Conservation (phyloP, 2,329 filamentous ascomycete species). For the Epichloe amarillans region DNA sequence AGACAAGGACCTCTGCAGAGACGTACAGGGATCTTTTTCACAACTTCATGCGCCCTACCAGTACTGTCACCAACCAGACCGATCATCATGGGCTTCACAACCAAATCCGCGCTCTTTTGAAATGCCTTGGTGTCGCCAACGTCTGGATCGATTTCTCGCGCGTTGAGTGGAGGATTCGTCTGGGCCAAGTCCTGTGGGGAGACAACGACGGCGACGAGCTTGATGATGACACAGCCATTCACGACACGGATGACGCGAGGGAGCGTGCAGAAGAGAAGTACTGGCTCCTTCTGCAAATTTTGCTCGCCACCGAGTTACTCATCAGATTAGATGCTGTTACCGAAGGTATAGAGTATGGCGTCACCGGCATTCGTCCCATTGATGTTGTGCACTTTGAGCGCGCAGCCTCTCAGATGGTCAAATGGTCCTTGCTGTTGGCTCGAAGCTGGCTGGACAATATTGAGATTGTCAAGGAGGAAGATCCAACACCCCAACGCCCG, state of each 20-base stretch:
- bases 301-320: conserved; percentile 52
- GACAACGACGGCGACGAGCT: conserved; percentile 35
- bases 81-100: conserved; percentile 52
- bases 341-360: conserved; percentile 42
- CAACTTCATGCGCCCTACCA: conserved; percentile 44
- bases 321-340: conserved; percentile 51
- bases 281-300: conserved; percentile 53
- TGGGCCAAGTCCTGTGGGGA: conserved; percentile 61
- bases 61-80: conserved; percentile 39
- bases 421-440: conserved; percentile 53
- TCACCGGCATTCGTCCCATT: conserved; percentile 36
- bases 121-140: conserved; percentile 49
- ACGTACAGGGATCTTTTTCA: conserved; percentile 51
- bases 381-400: conserved; percentile 49
- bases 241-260: conserved; percentile 32
- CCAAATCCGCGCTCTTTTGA: conserved; percentile 56
- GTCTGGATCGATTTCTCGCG: conserved; percentile 65
- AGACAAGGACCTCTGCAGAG: conserved; percentile 38
- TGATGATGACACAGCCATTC: conserved; percentile 38
- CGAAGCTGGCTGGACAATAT: conserved; percentile 58
- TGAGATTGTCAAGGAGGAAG: conserved; percentile 35
- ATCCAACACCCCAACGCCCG: conserved; percentile 7
- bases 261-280: conserved; percentile 50
- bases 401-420: conserved; percentile 46
- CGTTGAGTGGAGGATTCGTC: conserved; percentile 60